phyloP scores from a whole-genome alignment of 1,139 yeast genomes.

The Diutina rugosa region DNA sequence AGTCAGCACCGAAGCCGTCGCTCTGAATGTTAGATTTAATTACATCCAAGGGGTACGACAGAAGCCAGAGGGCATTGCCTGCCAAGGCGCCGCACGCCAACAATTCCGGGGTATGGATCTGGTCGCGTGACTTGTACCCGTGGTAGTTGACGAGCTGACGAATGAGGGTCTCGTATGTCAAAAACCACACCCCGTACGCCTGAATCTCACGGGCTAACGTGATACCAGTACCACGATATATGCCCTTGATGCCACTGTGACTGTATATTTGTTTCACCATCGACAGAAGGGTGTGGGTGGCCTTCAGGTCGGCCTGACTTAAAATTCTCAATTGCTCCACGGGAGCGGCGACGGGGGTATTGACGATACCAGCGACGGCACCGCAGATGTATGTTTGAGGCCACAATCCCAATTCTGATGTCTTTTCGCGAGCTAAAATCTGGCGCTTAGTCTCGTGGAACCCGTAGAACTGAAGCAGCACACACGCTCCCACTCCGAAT shows the following conservation, averaged over 20 bases:
- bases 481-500: conserved; percentile 61
- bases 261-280: conserved; percentile 30
- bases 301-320: conserved; percentile 46
- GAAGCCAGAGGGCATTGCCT: conserved; percentile 60
- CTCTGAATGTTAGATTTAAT: conserved; percentile 61
- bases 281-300: conserved; percentile 31
- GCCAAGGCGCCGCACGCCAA: conserved; percentile 56
- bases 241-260: conserved; percentile 37
- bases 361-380: conserved; percentile 67
- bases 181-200: conserved; percentile 77
- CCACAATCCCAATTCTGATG: conserved; percentile 31
- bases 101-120: conserved; percentile 49
- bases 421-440: conserved; percentile 18
- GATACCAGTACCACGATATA: conserved; percentile 48
- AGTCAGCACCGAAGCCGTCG: conserved; percentile 37
- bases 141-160: conserved; percentile 19
- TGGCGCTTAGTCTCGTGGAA: conserved; percentile 68
- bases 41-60: conserved; percentile 51
- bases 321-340: conserved; percentile 67
- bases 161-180: conserved; percentile 55
- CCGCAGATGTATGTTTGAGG: conserved; percentile 63
- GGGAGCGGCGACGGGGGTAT: conserved; percentile 59
- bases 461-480: conserved; percentile 62
- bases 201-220: conserved; percentile 60
- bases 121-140: conserved; percentile 29